Evolutionary conservation across 805 yeast genomes (phyloP).

Genomic region (Saccharomycopsis guyanensis): DNA sequence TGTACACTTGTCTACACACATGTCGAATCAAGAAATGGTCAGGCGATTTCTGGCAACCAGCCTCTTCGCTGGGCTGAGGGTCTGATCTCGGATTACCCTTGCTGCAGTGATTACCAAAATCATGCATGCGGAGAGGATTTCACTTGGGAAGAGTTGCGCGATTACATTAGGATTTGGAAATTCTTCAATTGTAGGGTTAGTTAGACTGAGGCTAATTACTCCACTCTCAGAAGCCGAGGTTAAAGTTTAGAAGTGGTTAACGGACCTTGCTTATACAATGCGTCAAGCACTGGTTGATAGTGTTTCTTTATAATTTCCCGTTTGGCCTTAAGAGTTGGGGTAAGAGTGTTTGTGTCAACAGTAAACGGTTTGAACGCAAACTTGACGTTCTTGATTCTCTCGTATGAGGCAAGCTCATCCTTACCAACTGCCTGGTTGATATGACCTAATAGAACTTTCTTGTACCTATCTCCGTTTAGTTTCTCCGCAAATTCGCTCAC

Average conservation of each 20-base stretch:
- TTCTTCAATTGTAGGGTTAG: too few relatives aligned
- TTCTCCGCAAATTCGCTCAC: constrained; percentile 29
- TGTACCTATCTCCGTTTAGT: constrained; percentile 28
- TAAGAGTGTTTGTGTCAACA: constrained; percentile 44
- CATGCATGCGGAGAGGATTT: too few relatives aligned
- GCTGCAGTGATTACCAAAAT: too few relatives aligned
- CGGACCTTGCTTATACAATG: constrained; percentile 38
- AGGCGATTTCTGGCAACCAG: too few relatives aligned
- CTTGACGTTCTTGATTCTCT: constrained; percentile 40
- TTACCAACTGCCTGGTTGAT: constrained; percentile 24
- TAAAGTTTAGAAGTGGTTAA: background rate
- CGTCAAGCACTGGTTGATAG: constrained; percentile 34
- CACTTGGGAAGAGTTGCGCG: too few relatives aligned
- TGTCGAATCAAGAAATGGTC: too few relatives aligned
- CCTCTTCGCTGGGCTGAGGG: too few relatives aligned
- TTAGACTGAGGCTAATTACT: too few relatives aligned
- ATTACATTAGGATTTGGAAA: too few relatives aligned
- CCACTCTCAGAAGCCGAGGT: too few relatives aligned
- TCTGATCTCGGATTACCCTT: too few relatives aligned
- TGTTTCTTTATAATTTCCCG: constrained; percentile 46
- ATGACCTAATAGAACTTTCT: constrained; percentile 32
- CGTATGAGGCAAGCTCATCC: constrained; percentile 44
- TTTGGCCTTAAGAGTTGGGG: constrained; percentile 51
- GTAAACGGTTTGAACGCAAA: constrained; percentile 46
- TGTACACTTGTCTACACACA: too few relatives aligned